These are phyloP conservation scores for Tilletia walkeri DNA, from an alignment of 1,284 basidiomycete species.

Conservation along the genomic window DNA sequence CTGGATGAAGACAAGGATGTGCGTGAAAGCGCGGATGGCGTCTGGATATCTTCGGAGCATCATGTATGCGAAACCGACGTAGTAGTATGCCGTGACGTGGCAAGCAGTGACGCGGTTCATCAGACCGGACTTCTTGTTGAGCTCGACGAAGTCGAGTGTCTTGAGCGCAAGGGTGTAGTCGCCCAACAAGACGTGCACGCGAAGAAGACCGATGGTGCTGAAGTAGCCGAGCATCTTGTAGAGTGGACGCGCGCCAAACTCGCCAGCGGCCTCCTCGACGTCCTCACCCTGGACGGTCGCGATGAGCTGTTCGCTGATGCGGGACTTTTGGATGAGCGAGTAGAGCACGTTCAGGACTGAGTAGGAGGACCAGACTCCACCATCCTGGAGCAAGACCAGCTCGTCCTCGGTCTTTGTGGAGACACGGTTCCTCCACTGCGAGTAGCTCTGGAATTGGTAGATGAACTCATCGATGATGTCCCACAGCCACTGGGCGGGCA, in stretches of 20 bases:
- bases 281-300: constrained; percentile 77
- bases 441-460: constrained; percentile 94
- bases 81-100: constrained; percentile 88
- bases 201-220: constrained; percentile 87
- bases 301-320: constrained; percentile 86
- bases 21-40: constrained; percentile 87
- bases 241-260: constrained; percentile 82
- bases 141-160: constrained; percentile 88
- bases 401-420: constrained; percentile 88
- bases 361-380: constrained; percentile 88
- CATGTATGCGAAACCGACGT: constrained; percentile 94
- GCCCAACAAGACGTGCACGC: constrained; percentile 91
- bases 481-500: constrained; percentile 98
- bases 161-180: constrained; percentile 94
- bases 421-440: constrained; percentile 76
- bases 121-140: constrained; percentile 48
- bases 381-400: constrained; percentile 48
- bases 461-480: constrained; percentile 99
- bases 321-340: constrained; percentile 93
- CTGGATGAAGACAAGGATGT: constrained; percentile 70
- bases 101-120: constrained; percentile 52
- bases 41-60: constrained; percentile 91
- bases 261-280: constrained; percentile 79
- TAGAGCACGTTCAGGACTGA: constrained; percentile 96
- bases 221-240: constrained; percentile 98